Base-by-base conservation (phyloP, 352 stramenopile species). In the Sclerospora graminicola region DNA sequence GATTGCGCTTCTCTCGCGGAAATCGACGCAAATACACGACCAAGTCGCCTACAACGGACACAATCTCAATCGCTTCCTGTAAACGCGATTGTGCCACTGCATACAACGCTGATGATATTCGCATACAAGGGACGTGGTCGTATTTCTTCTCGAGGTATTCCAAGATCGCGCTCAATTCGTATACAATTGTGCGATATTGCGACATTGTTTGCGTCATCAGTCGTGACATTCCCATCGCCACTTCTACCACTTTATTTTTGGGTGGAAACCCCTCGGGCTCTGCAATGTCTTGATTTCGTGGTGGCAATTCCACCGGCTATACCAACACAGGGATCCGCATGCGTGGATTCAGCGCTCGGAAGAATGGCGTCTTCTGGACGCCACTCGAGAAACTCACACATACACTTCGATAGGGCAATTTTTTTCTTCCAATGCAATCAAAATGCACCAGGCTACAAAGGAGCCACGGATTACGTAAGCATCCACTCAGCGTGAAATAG, bases 351-450 rank as follows among this genome's bases (percentile, higher is more conserved):
- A 90, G 54, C 26, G 73, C 60, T 9, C 59, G 60, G 53, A 90
- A 90, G 53, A 85, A 84, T 14, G 73, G 56, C n/a, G n/a, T n/a
- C n/a, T n/a, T n/a, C n/a, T n/a, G n/a, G n/a, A n/a, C n/a, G n/a
- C n/a, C n/a, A n/a, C n/a, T n/a, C n/a, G n/a, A n/a, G n/a, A n/a
- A n/a, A n/a, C n/a, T n/a, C n/a, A n/a, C n/a, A n/a, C n/a, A n/a
- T n/a, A n/a, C n/a, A n/a, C n/a, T n/a, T n/a, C n/a, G n/a, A n/a
- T n/a, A n/a, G n/a, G n/a, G n/a, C 39, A 35, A 13, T 61, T 48
- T 55, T 90, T 90, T 53, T 90, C 78, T 31, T 90, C 75, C 29
- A 90, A 47, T 20, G 72, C 75, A 36, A 90, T 87, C 10, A 88
- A 53, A 23, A 88, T 79, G 13, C 78, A 70, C 78, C 78, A 90